Evolutionary conservation across 2,329 filamentous ascomycete species (phyloP).

Genomic region (Colletotrichum incanum): DNA sequence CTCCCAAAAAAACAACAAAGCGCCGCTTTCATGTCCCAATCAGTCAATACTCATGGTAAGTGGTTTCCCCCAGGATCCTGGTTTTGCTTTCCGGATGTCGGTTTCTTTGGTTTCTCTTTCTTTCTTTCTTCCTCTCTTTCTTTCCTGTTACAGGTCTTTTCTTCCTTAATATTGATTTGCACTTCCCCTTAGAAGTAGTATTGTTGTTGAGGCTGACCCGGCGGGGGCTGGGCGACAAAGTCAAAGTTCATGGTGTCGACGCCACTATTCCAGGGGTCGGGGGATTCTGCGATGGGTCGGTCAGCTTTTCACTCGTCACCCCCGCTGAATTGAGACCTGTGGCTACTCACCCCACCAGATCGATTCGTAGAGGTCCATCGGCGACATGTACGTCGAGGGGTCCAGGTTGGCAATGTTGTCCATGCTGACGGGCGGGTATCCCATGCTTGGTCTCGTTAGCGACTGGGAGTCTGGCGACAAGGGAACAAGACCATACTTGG

Average conservation of each 20-base stretch:
- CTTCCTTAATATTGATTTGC: not conserved
- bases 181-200: conserved; percentile 65
- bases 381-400: conserved; percentile 73
- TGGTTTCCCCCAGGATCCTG: not conserved
- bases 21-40: conserved; percentile 18
- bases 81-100: not conserved
- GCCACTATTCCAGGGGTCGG: conserved; percentile 71
- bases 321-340: conserved; percentile 38
- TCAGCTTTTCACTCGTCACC: conserved; percentile 21
- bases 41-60: not conserved
- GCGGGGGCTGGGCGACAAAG: conserved; percentile 72
- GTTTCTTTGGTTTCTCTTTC: too few relatives aligned
- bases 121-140: too few relatives aligned
- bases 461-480: too few relatives aligned
- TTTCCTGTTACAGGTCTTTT: not conserved
- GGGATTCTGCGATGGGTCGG: conserved; percentile 63
- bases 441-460: conserved; percentile 48
- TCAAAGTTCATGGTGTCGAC: conserved; percentile 73
- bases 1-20: not conserved
- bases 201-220: conserved; percentile 70
- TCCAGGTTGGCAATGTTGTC: conserved; percentile 66
- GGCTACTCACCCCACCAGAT: conserved; percentile 75
- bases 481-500: conserved; percentile 8
- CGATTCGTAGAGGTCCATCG: conserved; percentile 78
- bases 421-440: conserved; percentile 58